Base-by-base conservation (phyloP, 805 yeast genomes). In the Wickerhamomyces rabaulensis region DNA sequence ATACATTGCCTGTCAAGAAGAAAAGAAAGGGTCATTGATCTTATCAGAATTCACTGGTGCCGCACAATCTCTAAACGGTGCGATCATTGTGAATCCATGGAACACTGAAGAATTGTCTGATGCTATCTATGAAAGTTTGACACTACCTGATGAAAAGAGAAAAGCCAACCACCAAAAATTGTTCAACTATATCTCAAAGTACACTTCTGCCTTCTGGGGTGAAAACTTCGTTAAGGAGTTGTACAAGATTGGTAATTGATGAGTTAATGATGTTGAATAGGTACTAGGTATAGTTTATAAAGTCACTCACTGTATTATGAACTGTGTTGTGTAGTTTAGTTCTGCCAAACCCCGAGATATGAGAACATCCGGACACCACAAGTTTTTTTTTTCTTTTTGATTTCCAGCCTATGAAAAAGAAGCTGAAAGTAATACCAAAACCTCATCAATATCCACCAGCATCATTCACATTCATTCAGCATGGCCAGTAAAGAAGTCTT, bases 21-120 rank as follows among this genome's bases (percentile, higher is more conserved):
- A 83, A 41, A 81, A 81, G 51, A 82, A 89, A 52, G 99, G 99
- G 9, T 81, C 90, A 3, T 73, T 94, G 55, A 87, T 94, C 42
- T 66, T 94, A 52, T 84, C 95, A 38, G 99, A 94, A 68, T 94
- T 94, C 69, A 94, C 99, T 0, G 99, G 99, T 42, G 99, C 99
- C n/a, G 98, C 99, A 1, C 99, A 94, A 68, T 86, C 95, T 1
- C 72, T 94, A 52, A 92, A 94, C 61, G 99, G 99, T 21, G 90
- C 96, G 1, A 64, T 92, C 13, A 80, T 94, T 49, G 96, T 94
- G 19, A 94, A 94, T 61, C 99, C 99, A 3, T 94, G 99, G 99
- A 94, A 92, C 63, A 92, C 91, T 20, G 99, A 94, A 55, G 99
- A 94, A 56, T 67, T 92, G 62, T 82, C 95, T 17, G 87, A 80